Evolutionary conservation across 2,329 filamentous ascomycete species (phyloP).

Genomic region (Metarhizium sp.): DNA sequence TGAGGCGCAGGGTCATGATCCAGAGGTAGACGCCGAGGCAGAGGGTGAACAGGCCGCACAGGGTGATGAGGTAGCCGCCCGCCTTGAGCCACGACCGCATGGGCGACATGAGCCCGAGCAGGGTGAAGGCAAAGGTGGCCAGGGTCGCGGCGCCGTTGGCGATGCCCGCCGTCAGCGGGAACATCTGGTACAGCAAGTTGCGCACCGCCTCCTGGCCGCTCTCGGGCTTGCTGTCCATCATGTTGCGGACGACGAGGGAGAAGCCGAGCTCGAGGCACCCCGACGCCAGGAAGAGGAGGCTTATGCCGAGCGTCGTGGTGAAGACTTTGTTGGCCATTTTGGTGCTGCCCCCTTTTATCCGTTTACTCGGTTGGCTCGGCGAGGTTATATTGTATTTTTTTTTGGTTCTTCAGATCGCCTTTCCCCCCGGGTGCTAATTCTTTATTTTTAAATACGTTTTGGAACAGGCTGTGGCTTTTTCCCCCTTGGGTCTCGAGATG

Average conservation of each 20-base stretch:
- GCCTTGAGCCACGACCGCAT: slow-evolving; percentile 61
- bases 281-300: slow-evolving; percentile 42
- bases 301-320: slow-evolving; percentile 35
- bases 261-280: slow-evolving; percentile 47
- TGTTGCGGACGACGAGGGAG: slow-evolving; percentile 40
- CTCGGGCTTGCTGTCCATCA: slow-evolving; percentile 30
- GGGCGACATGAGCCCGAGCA: slow-evolving; percentile 62
- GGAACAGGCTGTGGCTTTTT: neutral
- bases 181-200: slow-evolving; percentile 41
- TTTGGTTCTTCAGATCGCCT: too few relatives aligned
- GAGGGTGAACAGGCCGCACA: slow-evolving; percentile 55
- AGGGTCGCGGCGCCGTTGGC: slow-evolving; percentile 66
- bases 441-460: too few relatives aligned
- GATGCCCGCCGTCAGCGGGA: slow-evolving; percentile 56
- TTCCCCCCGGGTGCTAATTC: too few relatives aligned
- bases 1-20: slow-evolving; percentile 63
- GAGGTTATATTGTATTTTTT: too few relatives aligned
- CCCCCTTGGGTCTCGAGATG: neutral
- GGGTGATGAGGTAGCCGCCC: slow-evolving; percentile 54
- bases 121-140: slow-evolving; percentile 56
- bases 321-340: slow-evolving; percentile 48
- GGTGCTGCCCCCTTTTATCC: neutral
- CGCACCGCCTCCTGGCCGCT: slow-evolving; percentile 40
- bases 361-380: too few relatives aligned
- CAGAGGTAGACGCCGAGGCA: slow-evolving; percentile 58